Percentiles rank a stretch among this genome's conserved stretches.
These are phyloP conservation scores for Blepharisma undulans DNA, from an alignment of 169 alveolate genomes.

Conservation along the genomic window DNA sequence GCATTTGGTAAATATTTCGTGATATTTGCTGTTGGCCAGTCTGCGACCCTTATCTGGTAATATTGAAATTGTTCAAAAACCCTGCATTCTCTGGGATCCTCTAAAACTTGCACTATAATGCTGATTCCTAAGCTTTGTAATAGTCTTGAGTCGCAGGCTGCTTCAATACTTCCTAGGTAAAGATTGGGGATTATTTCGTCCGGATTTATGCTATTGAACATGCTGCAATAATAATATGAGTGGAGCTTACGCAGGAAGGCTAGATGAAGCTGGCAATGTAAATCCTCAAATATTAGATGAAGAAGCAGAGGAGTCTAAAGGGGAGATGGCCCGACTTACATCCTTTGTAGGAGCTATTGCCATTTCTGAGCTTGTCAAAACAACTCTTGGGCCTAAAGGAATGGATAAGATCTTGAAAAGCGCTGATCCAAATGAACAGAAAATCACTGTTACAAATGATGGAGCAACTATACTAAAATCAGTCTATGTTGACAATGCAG, in stretches of 20 bases:
- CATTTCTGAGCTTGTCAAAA: slow-evolving; percentile 98
- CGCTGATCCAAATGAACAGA: slow-evolving; percentile 85
- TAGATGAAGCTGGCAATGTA: slow-evolving; percentile 69
- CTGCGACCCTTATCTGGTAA: neutral
- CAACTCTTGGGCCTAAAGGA: slow-evolving; percentile 99
- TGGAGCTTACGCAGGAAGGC: slow-evolving; percentile 34
- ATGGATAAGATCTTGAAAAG: slow-evolving; percentile 97
- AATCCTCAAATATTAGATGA: slow-evolving; percentile 93
- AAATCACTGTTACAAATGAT: slow-evolving; percentile 96
- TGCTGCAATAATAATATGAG: slow-evolving; percentile 28
- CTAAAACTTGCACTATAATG: neutral
- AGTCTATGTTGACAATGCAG: slow-evolving; percentile 98
- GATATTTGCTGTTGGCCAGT: neutral
- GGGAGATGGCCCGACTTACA: slow-evolving; percentile 95
- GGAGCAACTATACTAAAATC: slow-evolving; percentile 99
- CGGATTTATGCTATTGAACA: neutral
- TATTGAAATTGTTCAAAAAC: neutral
- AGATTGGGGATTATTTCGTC: neutral
- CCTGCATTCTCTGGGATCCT: neutral
- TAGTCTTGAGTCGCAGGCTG: neutral
- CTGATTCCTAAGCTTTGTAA: neutral
- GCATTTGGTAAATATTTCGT: slow-evolving; percentile 5
- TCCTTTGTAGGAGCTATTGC: slow-evolving; percentile 99
- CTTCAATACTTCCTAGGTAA: neutral
- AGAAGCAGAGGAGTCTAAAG: slow-evolving; percentile 95